Evolutionary conservation across 192 early-diverging fungal genomes (phyloP).

Genomic region (Geosiphon pyriformis): DNA sequence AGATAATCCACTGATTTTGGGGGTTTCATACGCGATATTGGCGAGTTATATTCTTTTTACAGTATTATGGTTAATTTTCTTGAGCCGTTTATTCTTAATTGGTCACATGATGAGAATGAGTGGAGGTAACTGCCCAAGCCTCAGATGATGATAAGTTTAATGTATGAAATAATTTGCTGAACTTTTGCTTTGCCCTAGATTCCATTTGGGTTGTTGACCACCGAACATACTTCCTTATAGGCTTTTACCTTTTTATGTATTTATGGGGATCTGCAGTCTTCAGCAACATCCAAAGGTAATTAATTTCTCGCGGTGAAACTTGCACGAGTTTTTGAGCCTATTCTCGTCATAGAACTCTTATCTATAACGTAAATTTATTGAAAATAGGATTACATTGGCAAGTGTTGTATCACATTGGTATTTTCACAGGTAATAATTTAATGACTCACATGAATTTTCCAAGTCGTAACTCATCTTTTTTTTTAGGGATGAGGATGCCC

Average conservation of each 20-base stretch:
- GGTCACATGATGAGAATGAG: conserved; percentile 32
- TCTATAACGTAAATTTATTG: too few relatives aligned
- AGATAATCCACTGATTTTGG: conserved; percentile 64
- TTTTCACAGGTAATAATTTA: conserved; percentile 62
- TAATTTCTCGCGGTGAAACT: background rate
- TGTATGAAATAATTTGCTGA: too few relatives aligned
- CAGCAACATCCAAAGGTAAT: conserved; percentile 63
- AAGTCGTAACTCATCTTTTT: conserved; percentile 18
- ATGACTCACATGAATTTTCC: too few relatives aligned
- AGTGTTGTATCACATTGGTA: conserved; percentile 78
- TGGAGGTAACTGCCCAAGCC: conserved; percentile 1
- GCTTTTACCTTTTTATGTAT: conserved; percentile 63
- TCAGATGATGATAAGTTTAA: too few relatives aligned
- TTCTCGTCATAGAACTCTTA: too few relatives aligned
- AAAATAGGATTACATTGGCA: conserved; percentile 52
- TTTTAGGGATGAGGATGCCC: too few relatives aligned
- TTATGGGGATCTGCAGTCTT: conserved; percentile 71
- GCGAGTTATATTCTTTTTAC: conserved; percentile 56
- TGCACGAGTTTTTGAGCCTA: background rate
- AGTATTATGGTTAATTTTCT: conserved; percentile 59
- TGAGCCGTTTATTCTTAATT: conserved; percentile 59
- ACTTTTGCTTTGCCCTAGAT: too few relatives aligned
- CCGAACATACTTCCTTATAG: conserved; percentile 44
- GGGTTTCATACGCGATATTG: conserved; percentile 55
- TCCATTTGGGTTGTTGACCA: conserved; percentile 46